Base-by-base conservation (phyloP, 495 filamentous ascomycete genomes). In the Trichoderma virens region DNA sequence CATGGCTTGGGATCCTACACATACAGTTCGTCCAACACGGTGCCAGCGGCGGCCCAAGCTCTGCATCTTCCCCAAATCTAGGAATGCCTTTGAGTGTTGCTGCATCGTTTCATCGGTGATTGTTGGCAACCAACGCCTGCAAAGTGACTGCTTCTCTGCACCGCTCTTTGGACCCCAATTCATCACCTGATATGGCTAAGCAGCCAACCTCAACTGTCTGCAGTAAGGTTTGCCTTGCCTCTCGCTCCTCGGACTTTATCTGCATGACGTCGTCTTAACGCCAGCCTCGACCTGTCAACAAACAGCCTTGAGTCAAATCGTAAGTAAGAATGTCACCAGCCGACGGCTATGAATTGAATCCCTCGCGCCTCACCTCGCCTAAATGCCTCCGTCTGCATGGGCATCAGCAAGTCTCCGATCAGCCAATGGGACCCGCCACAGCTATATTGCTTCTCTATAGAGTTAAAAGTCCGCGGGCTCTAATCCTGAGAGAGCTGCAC, bases 401-500 rank as follows among this genome's bases (percentile, higher is more conserved):
- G 7, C 8, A 56, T 13, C 51, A 56, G 25, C 51, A 56, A 14
- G 51, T 30, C 28, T 27, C 51, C 51, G 25, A 56, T 20, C 25
- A 18, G 51, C 51, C 51, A 56, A 56, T 56, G 9, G 16, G 25
- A 13, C 25, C 51, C 23, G 27, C 23, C 8, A 8, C 51, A 56
- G 27, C 51, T 56, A 9, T 56, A 30, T 56, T 30, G 23, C 23
- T 56, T 56, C 51, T 56, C 14, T 56, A 56, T 56, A 56, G 51
- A 56, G 51, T 56, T 56, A 56, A 28, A 56, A 2, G 23, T 56
- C 51, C 51, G 51, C 51, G n/a, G 27, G 51, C 51, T 56, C 9
- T 56, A 30, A 56, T 56, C 51, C 51, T 56, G 23, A n/a, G n/a
- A n/a, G 23, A 28, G 27, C 51, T 56, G 51, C 51, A 56, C 41